A percentile compares a stretch with the other conserved stretches of the same genome.
Evolutionary conservation across 805 yeast genomes (phyloP).

Genomic region (Cyberlindnera xylosilytica): DNA sequence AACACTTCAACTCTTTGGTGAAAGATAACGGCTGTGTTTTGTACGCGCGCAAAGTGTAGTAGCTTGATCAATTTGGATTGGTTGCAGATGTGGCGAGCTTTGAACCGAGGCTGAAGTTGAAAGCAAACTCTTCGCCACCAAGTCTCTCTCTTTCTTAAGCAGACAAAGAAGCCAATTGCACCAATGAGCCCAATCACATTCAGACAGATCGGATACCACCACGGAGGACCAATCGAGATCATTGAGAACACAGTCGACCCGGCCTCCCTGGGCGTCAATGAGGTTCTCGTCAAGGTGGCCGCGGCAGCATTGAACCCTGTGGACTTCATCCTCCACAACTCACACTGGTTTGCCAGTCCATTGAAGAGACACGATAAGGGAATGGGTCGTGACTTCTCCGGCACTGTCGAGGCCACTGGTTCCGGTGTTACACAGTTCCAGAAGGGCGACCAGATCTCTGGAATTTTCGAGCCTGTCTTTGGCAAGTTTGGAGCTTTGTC

Average conservation of each 20-base stretch:
- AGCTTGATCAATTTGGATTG: no score
- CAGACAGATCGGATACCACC: slow-evolving; percentile 19
- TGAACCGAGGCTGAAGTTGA: no score
- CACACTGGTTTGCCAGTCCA: slow-evolving; percentile 28
- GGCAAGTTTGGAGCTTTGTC: slow-evolving; percentile 40
- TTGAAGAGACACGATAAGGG: slow-evolving; percentile 28
- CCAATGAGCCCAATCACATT: slow-evolving; percentile 2
- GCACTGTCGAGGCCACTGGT: slow-evolving; percentile 51
- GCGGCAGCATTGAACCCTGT: slow-evolving; percentile 58
- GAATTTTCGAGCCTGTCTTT: slow-evolving; percentile 31
- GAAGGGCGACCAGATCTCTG: slow-evolving; percentile 57
- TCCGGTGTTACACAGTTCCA: slow-evolving; percentile 33
- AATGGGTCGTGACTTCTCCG: slow-evolving; percentile 52
- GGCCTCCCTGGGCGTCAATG: slow-evolving; percentile 30
- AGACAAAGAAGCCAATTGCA: no score
- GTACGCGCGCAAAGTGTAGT: no score
- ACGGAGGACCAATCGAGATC: slow-evolving; percentile 12
- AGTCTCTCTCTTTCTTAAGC: neutral
- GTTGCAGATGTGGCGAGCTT: no score
- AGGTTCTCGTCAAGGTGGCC: slow-evolving; percentile 43
- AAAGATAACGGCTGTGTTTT: no score
- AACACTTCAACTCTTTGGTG: no score
- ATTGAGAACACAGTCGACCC: slow-evolving; percentile 6
- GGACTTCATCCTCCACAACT: slow-evolving; percentile 44
- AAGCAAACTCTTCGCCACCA: no score